Evolutionary conservation across 768 basidiomycete species (phyloP).

Genomic region (Lactarius sp.): DNA sequence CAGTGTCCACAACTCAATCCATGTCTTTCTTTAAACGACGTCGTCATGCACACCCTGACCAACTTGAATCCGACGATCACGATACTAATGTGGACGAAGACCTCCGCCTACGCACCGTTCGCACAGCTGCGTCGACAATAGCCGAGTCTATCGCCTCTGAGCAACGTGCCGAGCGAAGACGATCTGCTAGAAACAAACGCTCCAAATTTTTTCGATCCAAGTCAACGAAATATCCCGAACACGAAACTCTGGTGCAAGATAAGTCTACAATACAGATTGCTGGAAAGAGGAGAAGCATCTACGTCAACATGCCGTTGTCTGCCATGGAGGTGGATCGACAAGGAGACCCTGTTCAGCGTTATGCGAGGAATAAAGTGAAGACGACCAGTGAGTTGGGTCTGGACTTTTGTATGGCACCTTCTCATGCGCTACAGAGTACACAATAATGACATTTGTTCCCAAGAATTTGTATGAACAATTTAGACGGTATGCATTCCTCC

Average conservation of each 20-base stretch:
- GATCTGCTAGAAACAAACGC: constrained; percentile 44
- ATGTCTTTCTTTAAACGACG: constrained; percentile 24
- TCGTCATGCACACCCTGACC: constrained; percentile 21
- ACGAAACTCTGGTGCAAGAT: constrained; percentile 32
- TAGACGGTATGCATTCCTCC: constrained; percentile 47
- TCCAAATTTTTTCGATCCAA: constrained; percentile 51
- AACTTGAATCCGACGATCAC: constrained; percentile 53
- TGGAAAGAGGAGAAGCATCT: constrained; percentile 66
- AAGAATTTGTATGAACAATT: constrained; percentile 97
- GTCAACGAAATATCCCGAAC: constrained; percentile 37
- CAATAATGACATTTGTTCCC: constrained; percentile 82
- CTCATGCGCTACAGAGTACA: constrained; percentile 61
- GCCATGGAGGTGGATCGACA: constrained; percentile 57
- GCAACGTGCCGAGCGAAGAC: constrained; percentile 56
- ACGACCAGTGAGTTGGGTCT: constrained; percentile 70
- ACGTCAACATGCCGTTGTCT: constrained; percentile 70
- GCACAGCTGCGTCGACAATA: constrained; percentile 87
- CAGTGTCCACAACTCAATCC: neutral
- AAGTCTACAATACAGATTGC: constrained; percentile 36
- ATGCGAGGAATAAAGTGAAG: constrained; percentile 88
- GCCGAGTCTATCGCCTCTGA: constrained; percentile 83
- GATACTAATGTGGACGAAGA: constrained; percentile 75
- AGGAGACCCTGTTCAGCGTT: constrained; percentile 77
- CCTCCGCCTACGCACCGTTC: constrained; percentile 84
- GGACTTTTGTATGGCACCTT: neutral